Evolutionary conservation across 208 protist genomes (phyloP), one percentile per base, ranked within the genome.

Genomic region (Leishmania gerbilli): DNA sequence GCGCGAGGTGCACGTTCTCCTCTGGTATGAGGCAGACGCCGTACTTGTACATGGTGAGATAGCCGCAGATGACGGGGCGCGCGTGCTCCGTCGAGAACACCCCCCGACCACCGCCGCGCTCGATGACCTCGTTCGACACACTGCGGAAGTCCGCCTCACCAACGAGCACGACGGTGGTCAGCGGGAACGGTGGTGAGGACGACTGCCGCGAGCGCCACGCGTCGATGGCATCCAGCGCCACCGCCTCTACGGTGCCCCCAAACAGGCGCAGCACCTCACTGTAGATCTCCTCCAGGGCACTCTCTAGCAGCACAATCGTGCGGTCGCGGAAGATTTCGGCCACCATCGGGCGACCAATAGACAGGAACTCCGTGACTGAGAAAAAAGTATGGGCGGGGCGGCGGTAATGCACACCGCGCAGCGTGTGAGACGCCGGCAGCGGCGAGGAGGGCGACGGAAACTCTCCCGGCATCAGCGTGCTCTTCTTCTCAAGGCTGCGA

Each of bases 1-100:
- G 81, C 8, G 90, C 83, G 49, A 92, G 83, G 55, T 90, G 83
- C 21, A 93, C 77, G 79, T 93, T 95, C 62, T 88, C 79, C 76
- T 93, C 90, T 0, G 90, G 88, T 53, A 93, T 89, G n/a, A 95
- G 65, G 81, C 86, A 91, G 58, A 91, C 37, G 11, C 86, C 85
- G 76, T 67, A 79, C 17, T 81, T 74, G 80, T 91, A 95, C 21
- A 95, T 86, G 21, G 60, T 64, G 7, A 87, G 80, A 71, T 89
- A 93, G 0, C 79, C 79, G 4, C 64, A 6, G 31, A 84, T 77
- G 47, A 86, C 8, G 17, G 75, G 62, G 11, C 82, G 76, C 8
- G 68, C 37, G 58, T 87, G 67, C 7, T 15, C n/a, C 34, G 64
- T 21, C 51, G 7, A 7, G 42, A 79, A 79, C 56, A 31, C 45